A percentile compares a stretch with the other conserved stretches of the same genome.
Evolutionary conservation across 2,329 filamentous ascomycete species (phyloP).

Genomic region (Saccharata proteae): DNA sequence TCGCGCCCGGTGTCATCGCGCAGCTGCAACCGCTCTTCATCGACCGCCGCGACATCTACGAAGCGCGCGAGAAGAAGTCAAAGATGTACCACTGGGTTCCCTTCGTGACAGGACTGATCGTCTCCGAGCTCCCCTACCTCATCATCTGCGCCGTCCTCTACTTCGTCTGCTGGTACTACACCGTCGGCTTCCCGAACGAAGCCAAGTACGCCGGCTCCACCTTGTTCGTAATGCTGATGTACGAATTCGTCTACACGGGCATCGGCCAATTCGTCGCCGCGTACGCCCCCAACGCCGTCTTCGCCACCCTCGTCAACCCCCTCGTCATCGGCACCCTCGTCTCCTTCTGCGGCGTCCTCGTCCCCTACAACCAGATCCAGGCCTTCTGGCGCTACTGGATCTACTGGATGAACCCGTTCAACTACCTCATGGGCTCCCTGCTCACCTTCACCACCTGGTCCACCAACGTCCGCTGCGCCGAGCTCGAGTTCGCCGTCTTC

Average conservation of each 20-base stretch:
- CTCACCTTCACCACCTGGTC: slow-evolving; percentile 30
- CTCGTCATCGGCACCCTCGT: slow-evolving; percentile 20
- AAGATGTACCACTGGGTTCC: slow-evolving; percentile 10
- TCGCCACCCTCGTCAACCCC: slow-evolving; percentile 35
- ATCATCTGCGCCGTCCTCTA: slow-evolving; percentile 35
- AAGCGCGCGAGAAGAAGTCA: slow-evolving; percentile 9
- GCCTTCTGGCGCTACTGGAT: slow-evolving; percentile 29
- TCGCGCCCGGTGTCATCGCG: slow-evolving; percentile 20
- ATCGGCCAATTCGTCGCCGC: slow-evolving; percentile 46
- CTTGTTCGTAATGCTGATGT: slow-evolving; percentile 32
- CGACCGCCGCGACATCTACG: slow-evolving; percentile 18
- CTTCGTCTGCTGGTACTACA: slow-evolving; percentile 28
- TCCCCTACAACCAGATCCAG: slow-evolving; percentile 21
- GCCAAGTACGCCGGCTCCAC: slow-evolving; percentile 36
- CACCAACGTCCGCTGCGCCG: slow-evolving; percentile 25
- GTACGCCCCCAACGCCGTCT: slow-evolving; percentile 30
- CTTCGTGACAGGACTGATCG: slow-evolving; percentile 15
- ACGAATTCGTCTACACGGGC: slow-evolving; percentile 42
- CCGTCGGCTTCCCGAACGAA: slow-evolving; percentile 29
- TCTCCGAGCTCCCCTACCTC: slow-evolving; percentile 38
- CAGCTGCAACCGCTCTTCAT: slow-evolving; percentile 34
- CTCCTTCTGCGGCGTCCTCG: slow-evolving; percentile 23
- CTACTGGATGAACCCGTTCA: slow-evolving; percentile 31
- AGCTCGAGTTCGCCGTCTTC: slow-evolving; percentile 28
- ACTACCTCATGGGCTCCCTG: slow-evolving; percentile 29